phyloP scores from a whole-genome alignment of 352 stramenopile species.

The Phytophthora nicotianae region DNA sequence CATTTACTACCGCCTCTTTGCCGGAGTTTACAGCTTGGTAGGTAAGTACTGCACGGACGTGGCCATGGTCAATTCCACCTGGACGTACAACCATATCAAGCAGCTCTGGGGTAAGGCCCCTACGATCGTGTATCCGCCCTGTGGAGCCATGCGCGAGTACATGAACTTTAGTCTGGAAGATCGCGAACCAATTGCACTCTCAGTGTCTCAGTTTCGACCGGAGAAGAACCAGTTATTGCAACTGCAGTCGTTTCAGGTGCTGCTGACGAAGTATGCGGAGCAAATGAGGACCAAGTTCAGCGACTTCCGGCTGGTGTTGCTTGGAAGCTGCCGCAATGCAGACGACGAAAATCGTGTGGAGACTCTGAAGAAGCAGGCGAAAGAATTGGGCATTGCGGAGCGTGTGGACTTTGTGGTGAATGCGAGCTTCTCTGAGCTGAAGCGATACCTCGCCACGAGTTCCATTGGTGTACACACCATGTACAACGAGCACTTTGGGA shows the following conservation, averaged over 20 bases:
- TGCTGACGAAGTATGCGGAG: constrained; percentile 57
- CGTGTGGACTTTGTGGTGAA: constrained; percentile 96
- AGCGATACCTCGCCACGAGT: constrained; percentile 82
- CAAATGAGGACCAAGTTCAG: constrained; percentile 46
- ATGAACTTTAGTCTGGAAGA: constrained; percentile 55
- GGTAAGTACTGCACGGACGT: constrained; percentile 87
- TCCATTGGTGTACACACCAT: constrained; percentile 99
- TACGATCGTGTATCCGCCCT: constrained; percentile 96
- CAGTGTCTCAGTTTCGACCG: constrained; percentile 98
- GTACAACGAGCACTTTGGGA: constrained; percentile 99
- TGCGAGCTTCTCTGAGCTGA: constrained; percentile 93
- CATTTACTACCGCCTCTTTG: constrained; percentile 96
- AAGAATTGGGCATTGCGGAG: constrained; percentile 74
- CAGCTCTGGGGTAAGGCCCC: constrained; percentile 88
- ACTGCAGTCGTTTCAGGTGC: constrained; percentile 86
- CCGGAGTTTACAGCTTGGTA: constrained; percentile 88
- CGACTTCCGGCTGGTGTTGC: constrained; percentile 93
- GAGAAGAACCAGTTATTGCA: constrained; percentile 99
- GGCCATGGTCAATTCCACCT: constrained; percentile 98
- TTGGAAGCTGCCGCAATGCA: constrained; percentile 95
- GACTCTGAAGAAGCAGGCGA: constrained; percentile 79
- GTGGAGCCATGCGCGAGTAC: constrained; percentile 89
- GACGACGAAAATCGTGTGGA: constrained; percentile 93
- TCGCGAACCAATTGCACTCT: constrained; percentile 90
- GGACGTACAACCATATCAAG: constrained; percentile 96